Base-by-base conservation (phyloP, 2,329 filamentous ascomycete species). In the Hypoxylon sp. region DNA sequence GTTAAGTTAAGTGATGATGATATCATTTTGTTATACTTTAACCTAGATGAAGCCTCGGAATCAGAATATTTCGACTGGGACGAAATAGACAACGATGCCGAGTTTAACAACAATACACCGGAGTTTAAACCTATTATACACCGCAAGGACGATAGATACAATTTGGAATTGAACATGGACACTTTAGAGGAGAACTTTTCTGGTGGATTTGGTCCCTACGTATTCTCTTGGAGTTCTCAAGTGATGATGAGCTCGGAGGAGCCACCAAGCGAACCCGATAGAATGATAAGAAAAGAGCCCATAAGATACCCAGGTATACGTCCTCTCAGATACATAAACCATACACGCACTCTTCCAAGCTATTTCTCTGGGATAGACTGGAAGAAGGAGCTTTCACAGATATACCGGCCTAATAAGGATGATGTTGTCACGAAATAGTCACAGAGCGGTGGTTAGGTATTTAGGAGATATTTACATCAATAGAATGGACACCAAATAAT, bases 11-110 rank as follows among this genome's bases (percentile, higher is more conserved):
- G 9, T 13, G 54, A 52, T 11, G 50, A 59, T 31, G 59, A 60
- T 13, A 24, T 53, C 1, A 46, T 70, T 37, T 60, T 52, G 6
- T 22, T 50, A n/a, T 70, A 65, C 31, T 70, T 70, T 17, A 58
- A 65, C 29, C 11, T 70, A 17, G 64, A 70, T 3, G 19, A 17
- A 33, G 64, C 67, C 3, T 57, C 58, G 14, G 47, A 6, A 17
- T 11, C 47, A 17, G 19, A 8, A n/a, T 4, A 19, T 31, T n/a
- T 14, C 13, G 17, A 19, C 19, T 11, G 3, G 26, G 48, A 39
- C 5, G 11, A 13, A 10, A 24, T 5, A 24, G 14, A 42, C 31
- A 14, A 39, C 22, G 3, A 8, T 44, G 22, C 22, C 24, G 24
- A 37, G 14, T 42, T 22, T 22, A 39, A 52, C 22, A 59, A 51